Evolutionary conservation across 169 alveolate species (phyloP).

Genomic region (Plasmodium ovale): DNA sequence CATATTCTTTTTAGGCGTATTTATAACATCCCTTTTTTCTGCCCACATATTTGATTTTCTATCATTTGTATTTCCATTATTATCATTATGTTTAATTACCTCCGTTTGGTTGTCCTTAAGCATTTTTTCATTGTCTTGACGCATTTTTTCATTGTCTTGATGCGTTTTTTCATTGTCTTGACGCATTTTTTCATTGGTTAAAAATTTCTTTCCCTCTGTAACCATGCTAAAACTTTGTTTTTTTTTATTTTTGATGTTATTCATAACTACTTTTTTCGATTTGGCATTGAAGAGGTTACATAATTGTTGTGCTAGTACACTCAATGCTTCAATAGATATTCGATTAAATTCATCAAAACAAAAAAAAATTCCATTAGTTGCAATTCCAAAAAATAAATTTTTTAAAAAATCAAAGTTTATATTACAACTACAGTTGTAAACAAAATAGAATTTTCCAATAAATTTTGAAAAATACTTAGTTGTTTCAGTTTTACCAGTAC

Average conservation of each 20-base stretch:
- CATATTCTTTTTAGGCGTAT: slow-evolving; percentile 84
- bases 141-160: background rate
- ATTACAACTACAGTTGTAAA: slow-evolving; percentile 98
- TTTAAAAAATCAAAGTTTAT: slow-evolving; percentile 98
- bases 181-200: background rate
- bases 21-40: slow-evolving; percentile 17
- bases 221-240: too few relatives aligned
- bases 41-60: background rate
- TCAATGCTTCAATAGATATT: slow-evolving; percentile 94
- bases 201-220: background rate
- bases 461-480: slow-evolving; percentile 97
- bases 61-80: background rate
- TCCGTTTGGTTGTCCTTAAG: background rate
- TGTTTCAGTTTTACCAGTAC: slow-evolving; percentile 99
- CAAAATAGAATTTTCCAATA: slow-evolving; percentile 96
- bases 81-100: background rate
- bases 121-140: background rate
- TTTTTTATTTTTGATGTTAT: background rate
- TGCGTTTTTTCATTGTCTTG: background rate
- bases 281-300: slow-evolving; percentile 69
- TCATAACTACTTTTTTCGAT: slow-evolving; percentile 42
- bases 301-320: slow-evolving; percentile 95
- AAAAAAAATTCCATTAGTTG: slow-evolving; percentile 98
- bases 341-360: slow-evolving; percentile 99
- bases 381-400: slow-evolving; percentile 94